A percentile compares a stretch with the other conserved stretches of the same genome.
phyloP scores from a whole-genome alignment of 768 basidiomycete species.

The Leccinum subgranulosum region DNA sequence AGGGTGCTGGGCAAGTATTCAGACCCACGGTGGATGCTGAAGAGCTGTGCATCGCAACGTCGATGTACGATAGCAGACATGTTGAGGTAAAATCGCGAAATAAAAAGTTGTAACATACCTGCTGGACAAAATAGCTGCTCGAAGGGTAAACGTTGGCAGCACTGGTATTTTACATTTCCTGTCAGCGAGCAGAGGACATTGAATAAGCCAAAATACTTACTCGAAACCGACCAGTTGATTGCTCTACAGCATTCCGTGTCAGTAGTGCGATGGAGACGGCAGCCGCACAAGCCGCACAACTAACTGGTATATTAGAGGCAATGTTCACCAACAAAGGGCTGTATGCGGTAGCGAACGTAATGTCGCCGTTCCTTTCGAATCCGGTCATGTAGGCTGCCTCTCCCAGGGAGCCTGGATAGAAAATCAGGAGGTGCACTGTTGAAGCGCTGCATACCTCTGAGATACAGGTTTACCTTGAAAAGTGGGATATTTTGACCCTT shows the following conservation, averaged over 20 bases:
- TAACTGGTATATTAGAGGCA: conserved; percentile 42
- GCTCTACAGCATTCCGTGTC: conserved; percentile 23
- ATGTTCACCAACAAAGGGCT: conserved; percentile 54
- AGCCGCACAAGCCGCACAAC: conserved; percentile 32
- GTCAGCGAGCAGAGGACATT: not conserved
- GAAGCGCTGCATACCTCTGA: not conserved
- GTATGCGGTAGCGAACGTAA: conserved; percentile 59
- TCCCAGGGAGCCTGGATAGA: conserved; percentile 41
- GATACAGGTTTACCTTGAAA: conserved; percentile 41
- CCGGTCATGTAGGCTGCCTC: conserved; percentile 71
- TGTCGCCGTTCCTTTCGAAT: conserved; percentile 54
- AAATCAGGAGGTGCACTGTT: not conserved
- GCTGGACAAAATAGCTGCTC: too few relatives aligned
- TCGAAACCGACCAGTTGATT: conserved; percentile 59
- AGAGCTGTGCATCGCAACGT: conserved; percentile 39
- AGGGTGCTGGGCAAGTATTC: conserved; percentile 61
- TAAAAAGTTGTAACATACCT: conserved; percentile 33
- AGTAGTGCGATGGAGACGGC: not conserved
- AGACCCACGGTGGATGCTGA: conserved; percentile 58
- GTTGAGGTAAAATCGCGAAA: not conserved
- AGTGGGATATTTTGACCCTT: conserved; percentile 48
- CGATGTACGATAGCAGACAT: not conserved
- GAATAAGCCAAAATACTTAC: conserved; percentile 33
- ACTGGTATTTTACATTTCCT: conserved; percentile 26
- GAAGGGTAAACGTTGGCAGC: conserved; percentile 28